Evolutionary conservation across 768 basidiomycete species (phyloP), one percentile per base, ranked within the genome.

Genomic region (Psilocybe cyanescens): DNA sequence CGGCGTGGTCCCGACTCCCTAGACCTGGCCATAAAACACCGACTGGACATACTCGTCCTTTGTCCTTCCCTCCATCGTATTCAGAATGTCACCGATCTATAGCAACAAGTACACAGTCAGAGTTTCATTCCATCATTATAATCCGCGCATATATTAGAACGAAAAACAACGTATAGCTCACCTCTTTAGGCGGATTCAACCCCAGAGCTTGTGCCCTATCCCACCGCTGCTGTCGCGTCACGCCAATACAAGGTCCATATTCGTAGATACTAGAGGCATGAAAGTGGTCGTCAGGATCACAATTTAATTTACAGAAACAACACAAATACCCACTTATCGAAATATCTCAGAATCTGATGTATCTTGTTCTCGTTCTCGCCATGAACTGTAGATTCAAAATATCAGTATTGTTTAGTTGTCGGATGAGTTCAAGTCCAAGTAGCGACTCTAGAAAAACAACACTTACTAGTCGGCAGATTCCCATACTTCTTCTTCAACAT

Each of bases 211-310:
- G 72, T 0, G 96, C 96, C 52, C 95, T 82, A 69, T 95, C 85
- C 94, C 95, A 98, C 41, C 96, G 81, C 63, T 95, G 87, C 12
- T 97, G 75, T 30, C 95, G 86, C n/a, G 87, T 84, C 57, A 93
- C 82, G 0, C 92, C 91, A 19, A 89, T 76, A 65, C 89, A 92
- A 2, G 92, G 93, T 0, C 93, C 94, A 69, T 87, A 95, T 65
- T 92, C 86, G 59, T 89, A 90, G 1, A 87, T 84, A 71, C 91
- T 92, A 51, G 8, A 28, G 12, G 19, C 11, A 44, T 59, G 70
- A 8, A 44, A 0, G 41, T 14, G 14, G 50, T 65, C 33, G 2
- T 49, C 29, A 58, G 24, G 24, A 24, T 24, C 24, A 24, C 24
- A 24, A 24, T 24, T 24, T 24, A 24, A 24, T 24, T 24, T 24